Evolutionary conservation across 768 basidiomycete genomes (phyloP).

Genomic region (Tephrocybe sp.): DNA sequence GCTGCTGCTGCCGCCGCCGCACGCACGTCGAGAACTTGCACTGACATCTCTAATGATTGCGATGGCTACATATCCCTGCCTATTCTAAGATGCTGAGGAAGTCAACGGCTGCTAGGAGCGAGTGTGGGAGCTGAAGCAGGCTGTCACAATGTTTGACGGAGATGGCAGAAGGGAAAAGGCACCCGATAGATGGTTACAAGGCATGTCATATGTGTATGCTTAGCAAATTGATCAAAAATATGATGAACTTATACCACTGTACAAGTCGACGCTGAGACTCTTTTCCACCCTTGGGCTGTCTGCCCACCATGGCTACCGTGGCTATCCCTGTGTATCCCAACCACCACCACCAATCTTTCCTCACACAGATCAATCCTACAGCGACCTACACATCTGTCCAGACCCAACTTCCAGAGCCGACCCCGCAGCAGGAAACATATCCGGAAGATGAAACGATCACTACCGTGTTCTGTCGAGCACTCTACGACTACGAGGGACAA

Average conservation of each 20-base stretch:
- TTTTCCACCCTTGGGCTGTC: slow-evolving; percentile 9
- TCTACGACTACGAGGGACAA: slow-evolving; percentile 89
- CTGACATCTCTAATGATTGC: no score
- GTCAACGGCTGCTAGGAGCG: no score
- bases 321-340: slow-evolving; percentile 28
- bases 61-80: no score
- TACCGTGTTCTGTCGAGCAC: slow-evolving; percentile 86
- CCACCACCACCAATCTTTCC: slow-evolving; percentile 21
- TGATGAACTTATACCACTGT: slow-evolving; percentile 15
- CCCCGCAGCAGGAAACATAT: slow-evolving; percentile 30
- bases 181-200: slow-evolving; percentile 8
- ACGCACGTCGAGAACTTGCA: no score
- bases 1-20: no score
- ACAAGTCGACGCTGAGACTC: slow-evolving; percentile 11
- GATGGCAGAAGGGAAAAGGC: no score
- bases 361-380: slow-evolving; percentile 20
- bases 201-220: neutral
- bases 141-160: no score
- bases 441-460: slow-evolving; percentile 64
- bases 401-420: slow-evolving; percentile 10
- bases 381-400: slow-evolving; percentile 18
- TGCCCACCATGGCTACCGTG: slow-evolving; percentile 30
- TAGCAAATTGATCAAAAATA: slow-evolving; percentile 14
- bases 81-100: no score
- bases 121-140: neutral